Percentiles rank a stretch among this genome's conserved stretches.
phyloP scores from a whole-genome alignment of 768 basidiomycete genomes.

The Lactifluus pinguis region DNA sequence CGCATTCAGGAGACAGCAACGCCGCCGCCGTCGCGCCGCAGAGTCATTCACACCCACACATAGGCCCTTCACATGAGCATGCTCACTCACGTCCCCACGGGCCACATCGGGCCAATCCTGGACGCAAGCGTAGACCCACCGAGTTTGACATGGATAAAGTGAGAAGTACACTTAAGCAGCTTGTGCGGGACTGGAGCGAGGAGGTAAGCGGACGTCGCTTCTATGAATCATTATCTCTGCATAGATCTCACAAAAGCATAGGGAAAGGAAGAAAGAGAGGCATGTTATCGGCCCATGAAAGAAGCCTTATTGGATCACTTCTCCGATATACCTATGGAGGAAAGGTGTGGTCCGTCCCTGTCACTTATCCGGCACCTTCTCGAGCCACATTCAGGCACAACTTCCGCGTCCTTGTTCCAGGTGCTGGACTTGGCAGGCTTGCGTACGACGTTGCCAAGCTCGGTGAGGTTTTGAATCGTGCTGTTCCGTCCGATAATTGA shows the following conservation, averaged over 20 bases:
- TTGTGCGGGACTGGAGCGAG: constrained; percentile 88
- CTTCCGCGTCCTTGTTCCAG: constrained; percentile 77
- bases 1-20: background rate
- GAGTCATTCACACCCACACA: constrained; percentile 15
- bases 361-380: background rate
- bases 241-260: constrained; percentile 24
- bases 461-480: constrained; percentile 37
- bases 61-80: constrained; percentile 29
- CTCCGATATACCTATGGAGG: constrained; percentile 40
- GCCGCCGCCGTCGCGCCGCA: constrained; percentile 17
- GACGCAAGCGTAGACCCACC: constrained; percentile 37
- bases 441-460: constrained; percentile 81
- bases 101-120: constrained; percentile 14
- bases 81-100: constrained; percentile 26
- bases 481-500: background rate
- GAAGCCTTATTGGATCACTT: constrained; percentile 63
- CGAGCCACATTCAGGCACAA: constrained; percentile 32
- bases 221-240: background rate
- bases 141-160: constrained; percentile 87
- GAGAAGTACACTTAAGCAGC: constrained; percentile 84
- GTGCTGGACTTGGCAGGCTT: constrained; percentile 80
- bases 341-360: constrained; percentile 34
- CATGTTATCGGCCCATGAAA: constrained; percentile 75
- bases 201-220: constrained; percentile 40
- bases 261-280: constrained; percentile 70